A percentile compares a stretch with the other conserved stretches of the same genome.
Conservation (phyloP, 345 rosid species). For the Eutrema yunnanense region DNA sequence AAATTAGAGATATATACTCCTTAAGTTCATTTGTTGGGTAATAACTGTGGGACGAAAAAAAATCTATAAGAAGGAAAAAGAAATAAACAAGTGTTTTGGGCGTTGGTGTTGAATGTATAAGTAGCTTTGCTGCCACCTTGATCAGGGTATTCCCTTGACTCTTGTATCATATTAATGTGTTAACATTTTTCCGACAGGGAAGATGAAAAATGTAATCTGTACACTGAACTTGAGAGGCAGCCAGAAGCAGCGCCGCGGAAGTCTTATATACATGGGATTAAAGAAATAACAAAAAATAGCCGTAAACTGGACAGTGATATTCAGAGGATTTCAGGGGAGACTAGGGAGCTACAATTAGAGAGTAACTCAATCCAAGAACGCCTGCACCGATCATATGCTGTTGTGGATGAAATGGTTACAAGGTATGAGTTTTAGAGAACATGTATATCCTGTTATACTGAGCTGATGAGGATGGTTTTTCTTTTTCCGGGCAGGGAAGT, state of each 20-base stretch:
- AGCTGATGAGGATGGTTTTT: background rate
- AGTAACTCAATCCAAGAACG: constrained; percentile 84
- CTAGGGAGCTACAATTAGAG: constrained; percentile 76
- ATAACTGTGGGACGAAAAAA: background rate
- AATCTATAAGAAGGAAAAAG: background rate
- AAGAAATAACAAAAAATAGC: constrained; percentile 81
- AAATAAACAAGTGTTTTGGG: background rate
- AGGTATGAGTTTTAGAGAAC: constrained; percentile 39
- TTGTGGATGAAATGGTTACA: constrained; percentile 72
- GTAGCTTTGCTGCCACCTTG: background rate
- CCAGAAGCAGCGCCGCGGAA: constrained; percentile 47
- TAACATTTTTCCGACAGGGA: constrained; percentile 39
- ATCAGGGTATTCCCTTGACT: background rate
- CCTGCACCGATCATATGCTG: constrained; percentile 72
- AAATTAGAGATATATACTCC: constrained; percentile 2
- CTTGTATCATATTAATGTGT: background rate
- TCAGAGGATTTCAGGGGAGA: constrained; percentile 64
- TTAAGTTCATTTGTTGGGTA: background rate
- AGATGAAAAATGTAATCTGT: constrained; percentile 45
- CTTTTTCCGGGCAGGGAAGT: constrained; percentile 50
- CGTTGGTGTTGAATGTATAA: background rate
- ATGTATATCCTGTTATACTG: background rate
- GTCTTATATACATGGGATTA: constrained; percentile 57
- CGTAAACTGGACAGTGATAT: constrained; percentile 75
- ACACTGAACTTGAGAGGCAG: constrained; percentile 42